Base-by-base conservation (phyloP, 2,329 filamentous ascomycete genomes). In the Hymenoscyphus salicellus region DNA sequence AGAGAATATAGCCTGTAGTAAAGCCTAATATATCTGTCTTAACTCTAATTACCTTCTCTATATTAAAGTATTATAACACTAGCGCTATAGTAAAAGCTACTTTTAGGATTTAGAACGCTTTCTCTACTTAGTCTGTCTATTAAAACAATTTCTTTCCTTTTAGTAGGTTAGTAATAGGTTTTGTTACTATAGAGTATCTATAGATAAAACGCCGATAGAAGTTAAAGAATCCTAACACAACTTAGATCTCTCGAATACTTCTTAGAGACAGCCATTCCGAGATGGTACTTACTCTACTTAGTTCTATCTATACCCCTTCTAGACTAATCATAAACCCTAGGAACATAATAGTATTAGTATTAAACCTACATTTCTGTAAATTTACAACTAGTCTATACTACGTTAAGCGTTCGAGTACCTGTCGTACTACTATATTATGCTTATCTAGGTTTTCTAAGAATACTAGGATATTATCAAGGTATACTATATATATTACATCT, bases 401-500 rank as follows among this genome's bases (percentile, higher is more conserved):
- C 32, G 10, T 4, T n/a, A 61, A 23, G 20, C 30, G 11, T 32
- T 46, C 5, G 28, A 61, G 46, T 5, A 61, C 46, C 11, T 32
- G 26, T 23, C 7, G 7, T 23, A 61, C 28, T 14, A 55, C n/a
- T 23, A 32, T 4, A 30, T 32, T n/a, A 30, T 61, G 30, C 6
- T 26, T 7, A n/a, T 33, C 30, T 38, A 33, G 11, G 55, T 55
- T 30, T 3, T 61, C 43, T 33, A 28, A 61, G 30, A 32, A 61
- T 14, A 61, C 20, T 8, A 61, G 46, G 20, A 61, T 33, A 26
- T 61, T 30, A 41, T 61, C 26, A n/a, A 61, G 11, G 52, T 61
- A 61, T 38, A 23, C 55, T n/a, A 23, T 57, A 32, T 23, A 57
- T 17, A 57, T 26, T 10, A 8, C 16, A 23, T 57, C 55, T 10